Evolutionary conservation across 2,329 filamentous ascomycete genomes (phyloP), one percentile per base, ranked within the genome.

Genomic region (Epichloe elymi): DNA sequence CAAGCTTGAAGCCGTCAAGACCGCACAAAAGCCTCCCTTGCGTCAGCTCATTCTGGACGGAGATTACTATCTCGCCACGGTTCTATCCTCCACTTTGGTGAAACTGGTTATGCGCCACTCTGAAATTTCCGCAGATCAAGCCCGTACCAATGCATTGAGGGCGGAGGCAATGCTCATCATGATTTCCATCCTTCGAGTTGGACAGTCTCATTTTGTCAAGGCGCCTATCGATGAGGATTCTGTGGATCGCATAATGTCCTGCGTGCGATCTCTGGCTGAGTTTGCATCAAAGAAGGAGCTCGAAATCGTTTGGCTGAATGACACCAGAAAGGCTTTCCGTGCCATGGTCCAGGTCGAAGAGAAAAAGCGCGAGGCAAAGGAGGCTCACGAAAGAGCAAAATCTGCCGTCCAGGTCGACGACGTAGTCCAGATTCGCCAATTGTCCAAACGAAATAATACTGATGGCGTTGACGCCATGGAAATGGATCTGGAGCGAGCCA

Each of bases 121-220:
- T 2, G 90, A 97, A 64, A 90, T 97, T 54, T 96, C 91, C 1
- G 74, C 85, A 23, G 91, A 96, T 60, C 70, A 76, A 42, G 86
- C 87, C 42, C 85, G 93, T 39, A 97, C 91, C 33, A 98, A 98
- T 61, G 90, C 91, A 33, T 78, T 98, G 26, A 85, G 88, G 47
- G 93, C 93, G 3, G 93, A 98, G 69, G 93, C 93, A 43, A 98
- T 98, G 93, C 78, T 98, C 49, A 97, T 98, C 65, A 95, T 97
- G 90, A 95, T 98, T 60, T 97, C 93, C 5, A 94, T 98, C 59
- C 88, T 98, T 58, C 89, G 93, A 47, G 93, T 96, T 54, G 93
- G 93, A 40, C 93, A 98, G 70, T 97, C 91, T n/a, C 88, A 95
- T 57, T 98, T 98, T 59, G 93, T 95, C 63, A 97, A 97, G 73